phyloP scores from a whole-genome alignment of 176 grass and related monocot genomes.

The Musa itinerans region DNA sequence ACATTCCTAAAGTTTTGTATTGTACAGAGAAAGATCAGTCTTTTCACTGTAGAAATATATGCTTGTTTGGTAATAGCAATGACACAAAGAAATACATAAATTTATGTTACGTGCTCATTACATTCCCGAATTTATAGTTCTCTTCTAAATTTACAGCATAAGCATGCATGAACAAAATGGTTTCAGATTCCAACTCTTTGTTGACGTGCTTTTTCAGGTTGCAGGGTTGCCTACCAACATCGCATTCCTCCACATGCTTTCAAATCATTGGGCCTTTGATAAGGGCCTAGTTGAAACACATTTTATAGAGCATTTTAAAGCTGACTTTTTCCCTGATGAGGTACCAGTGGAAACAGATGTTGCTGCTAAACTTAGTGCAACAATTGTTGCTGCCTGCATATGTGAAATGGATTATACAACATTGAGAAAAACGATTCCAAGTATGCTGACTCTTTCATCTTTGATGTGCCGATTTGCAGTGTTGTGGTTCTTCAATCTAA shows the following conservation, averaged over 20 bases:
- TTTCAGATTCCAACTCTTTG: neutral
- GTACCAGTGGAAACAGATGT: conserved; percentile 27
- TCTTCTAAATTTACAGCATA: neutral
- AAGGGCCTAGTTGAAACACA: conserved; percentile 76
- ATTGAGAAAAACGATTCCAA: conserved; percentile 30
- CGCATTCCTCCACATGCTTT: conserved; percentile 68
- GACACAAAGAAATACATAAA: too few species aligned
- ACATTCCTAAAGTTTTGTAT: too few species aligned
- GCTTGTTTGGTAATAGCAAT: too few species aligned
- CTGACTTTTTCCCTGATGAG: conserved; percentile 45
- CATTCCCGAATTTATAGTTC: neutral
- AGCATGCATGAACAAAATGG: neutral
- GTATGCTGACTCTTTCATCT: conserved; percentile 34
- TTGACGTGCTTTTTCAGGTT: conserved; percentile 34
- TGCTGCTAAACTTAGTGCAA: conserved; percentile 47
- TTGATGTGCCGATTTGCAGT: neutral
- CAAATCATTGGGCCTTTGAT: conserved; percentile 82
- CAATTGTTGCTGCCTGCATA: conserved; percentile 73
- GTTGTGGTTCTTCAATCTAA: neutral
- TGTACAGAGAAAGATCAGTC: too few species aligned
- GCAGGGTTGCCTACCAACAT: conserved; percentile 89
- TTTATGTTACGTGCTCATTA: too few species aligned
- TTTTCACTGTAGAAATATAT: too few species aligned
- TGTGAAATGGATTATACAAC: conserved; percentile 47
- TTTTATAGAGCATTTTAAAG: conserved; percentile 75